Conservation (phyloP, 1,284 basidiomycete species). For the Bondarzewia mesenterica region DNA sequence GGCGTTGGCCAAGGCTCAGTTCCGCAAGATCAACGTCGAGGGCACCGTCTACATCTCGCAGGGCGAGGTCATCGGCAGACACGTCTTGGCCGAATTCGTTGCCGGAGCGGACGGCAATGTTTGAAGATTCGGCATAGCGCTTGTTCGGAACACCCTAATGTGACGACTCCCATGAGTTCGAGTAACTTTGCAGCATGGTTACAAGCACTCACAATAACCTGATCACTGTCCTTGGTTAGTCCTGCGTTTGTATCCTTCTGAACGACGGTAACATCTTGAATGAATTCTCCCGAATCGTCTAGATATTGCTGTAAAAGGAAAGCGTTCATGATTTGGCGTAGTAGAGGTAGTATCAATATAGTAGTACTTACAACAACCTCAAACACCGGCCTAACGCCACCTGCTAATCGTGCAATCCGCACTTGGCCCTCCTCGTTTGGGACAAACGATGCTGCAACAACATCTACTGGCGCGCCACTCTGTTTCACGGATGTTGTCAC, state of each 20-base stretch:
- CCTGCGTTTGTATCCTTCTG: conserved; percentile 36
- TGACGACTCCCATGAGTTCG: background rate
- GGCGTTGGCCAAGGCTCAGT: conserved; percentile 80
- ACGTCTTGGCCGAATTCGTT: conserved; percentile 53
- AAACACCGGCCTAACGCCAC: conserved; percentile 64
- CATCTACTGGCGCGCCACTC: conserved; percentile 26
- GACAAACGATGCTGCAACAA: conserved; percentile 43
- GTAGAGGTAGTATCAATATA: background rate
- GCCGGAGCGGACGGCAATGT: conserved; percentile 57
- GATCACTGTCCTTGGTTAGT: conserved; percentile 21
- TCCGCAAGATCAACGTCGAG: conserved; percentile 84
- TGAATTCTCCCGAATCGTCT: conserved; percentile 47
- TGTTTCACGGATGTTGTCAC: conserved; percentile 36
- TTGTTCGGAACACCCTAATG: conserved; percentile 35
- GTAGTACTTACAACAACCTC: conserved; percentile 47
- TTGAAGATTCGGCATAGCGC: conserved; percentile 58
- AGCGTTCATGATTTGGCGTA: background rate
- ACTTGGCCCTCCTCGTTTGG: conserved; percentile 37
- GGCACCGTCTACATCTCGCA: conserved; percentile 51
- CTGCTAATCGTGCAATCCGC: conserved; percentile 52
- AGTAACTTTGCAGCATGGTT: background rate
- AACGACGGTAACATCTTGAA: conserved; percentile 44
- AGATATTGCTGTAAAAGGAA: conserved; percentile 38
- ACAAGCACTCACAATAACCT: conserved; percentile 8
- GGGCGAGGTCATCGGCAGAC: conserved; percentile 42